Evolutionary conservation across 73 alveolate genomes (phyloP).

Genomic region (Blepharisma stoltei): DNA sequence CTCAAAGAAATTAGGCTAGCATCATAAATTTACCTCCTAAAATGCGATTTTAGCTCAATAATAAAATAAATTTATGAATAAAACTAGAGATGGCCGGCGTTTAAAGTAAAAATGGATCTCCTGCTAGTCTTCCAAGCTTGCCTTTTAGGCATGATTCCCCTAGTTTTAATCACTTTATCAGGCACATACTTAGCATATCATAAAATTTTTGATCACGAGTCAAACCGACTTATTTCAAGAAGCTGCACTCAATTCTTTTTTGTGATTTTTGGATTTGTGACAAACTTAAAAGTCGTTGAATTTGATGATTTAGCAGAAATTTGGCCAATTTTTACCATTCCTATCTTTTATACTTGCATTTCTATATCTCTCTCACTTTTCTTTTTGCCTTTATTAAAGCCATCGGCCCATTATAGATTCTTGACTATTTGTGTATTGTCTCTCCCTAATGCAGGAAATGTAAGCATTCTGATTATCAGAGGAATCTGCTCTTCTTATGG

Average conservation of each 20-base stretch:
- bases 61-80: too few relatives aligned
- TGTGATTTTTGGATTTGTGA: background rate
- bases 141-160: background rate
- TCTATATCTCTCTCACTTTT: background rate
- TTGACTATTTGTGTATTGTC: background rate
- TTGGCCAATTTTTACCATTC: conserved; percentile 8
- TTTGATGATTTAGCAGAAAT: background rate
- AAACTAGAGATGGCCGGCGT: too few relatives aligned
- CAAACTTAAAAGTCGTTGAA: background rate
- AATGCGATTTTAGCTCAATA: too few relatives aligned
- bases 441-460: background rate
- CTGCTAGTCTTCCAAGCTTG: background rate
- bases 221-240: background rate
- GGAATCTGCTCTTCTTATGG: conserved; percentile 26
- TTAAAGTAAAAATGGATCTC: background rate
- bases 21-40: too few relatives aligned
- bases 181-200: background rate
- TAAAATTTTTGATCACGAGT: background rate
- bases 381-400: background rate
- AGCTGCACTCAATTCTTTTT: background rate
- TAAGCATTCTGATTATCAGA: background rate
- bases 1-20: too few relatives aligned
- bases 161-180: background rate
- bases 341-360: background rate
- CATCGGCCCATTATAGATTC: background rate